Percentiles rank a stretch among this genome's conserved stretches.
Conservation (phyloP, 2,329 filamentous ascomycete genomes). For the Exophiala dermatitidis region DNA sequence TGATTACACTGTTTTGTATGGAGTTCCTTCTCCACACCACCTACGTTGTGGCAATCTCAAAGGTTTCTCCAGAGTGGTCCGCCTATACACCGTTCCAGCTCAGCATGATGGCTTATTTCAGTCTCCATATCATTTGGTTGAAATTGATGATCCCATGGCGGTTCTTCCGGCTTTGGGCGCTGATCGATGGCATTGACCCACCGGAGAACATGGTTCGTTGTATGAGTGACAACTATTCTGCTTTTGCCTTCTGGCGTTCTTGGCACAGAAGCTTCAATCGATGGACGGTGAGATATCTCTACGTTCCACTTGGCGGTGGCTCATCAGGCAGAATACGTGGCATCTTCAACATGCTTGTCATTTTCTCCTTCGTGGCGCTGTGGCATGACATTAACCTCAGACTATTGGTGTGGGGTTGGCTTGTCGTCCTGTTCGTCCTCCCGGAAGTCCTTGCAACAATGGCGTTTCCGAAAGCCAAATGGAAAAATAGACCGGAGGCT, state of each 20-base stretch:
- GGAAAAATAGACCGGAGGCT: conserved; percentile 59
- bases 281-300: conserved; percentile 90
- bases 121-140: conserved; percentile 94
- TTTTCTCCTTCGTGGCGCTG: conserved; percentile 94
- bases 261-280: conserved; percentile 96
- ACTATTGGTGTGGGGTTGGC: conserved; percentile 92
- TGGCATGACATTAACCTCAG: conserved; percentile 96
- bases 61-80: conserved; percentile 69
- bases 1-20: conserved; percentile 75
- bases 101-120: conserved; percentile 86
- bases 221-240: conserved; percentile 89
- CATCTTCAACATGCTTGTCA: conserved; percentile 67
- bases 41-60: conserved; percentile 88
- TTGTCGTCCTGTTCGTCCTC: conserved; percentile 86
- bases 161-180: conserved; percentile 95
- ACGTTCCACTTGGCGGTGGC: conserved; percentile 69
- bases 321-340: conserved; percentile 47
- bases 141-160: conserved; percentile 95
- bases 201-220: conserved; percentile 98
- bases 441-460: conserved; percentile 70
- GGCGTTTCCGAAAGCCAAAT: conserved; percentile 67
- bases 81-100: conserved; percentile 82
- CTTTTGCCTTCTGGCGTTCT: conserved; percentile 84
- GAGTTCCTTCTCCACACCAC: conserved; percentile 86
- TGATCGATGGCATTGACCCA: conserved; percentile 84